Evolutionary conservation across 805 yeast species (phyloP).

Genomic region (Candida nemodendra): DNA sequence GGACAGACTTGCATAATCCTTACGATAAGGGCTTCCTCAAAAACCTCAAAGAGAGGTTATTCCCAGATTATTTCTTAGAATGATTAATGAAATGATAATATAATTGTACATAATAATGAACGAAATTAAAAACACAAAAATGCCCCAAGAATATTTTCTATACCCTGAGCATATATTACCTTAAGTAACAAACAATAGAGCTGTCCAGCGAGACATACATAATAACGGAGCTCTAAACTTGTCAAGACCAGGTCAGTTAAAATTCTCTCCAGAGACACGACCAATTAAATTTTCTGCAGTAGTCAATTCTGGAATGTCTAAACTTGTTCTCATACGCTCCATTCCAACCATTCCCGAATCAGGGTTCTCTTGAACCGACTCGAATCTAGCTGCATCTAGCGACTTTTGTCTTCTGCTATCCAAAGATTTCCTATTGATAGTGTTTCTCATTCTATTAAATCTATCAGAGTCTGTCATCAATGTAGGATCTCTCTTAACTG

Average conservation of each 20-base stretch:
- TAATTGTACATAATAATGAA: constrained; percentile 7
- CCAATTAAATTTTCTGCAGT: constrained; percentile 35
- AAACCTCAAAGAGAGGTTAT: constrained; percentile 38
- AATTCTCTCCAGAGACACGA: constrained; percentile 19
- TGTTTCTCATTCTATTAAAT: constrained; percentile 15
- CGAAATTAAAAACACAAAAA: no score
- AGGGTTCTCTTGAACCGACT: constrained; percentile 17
- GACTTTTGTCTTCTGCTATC: constrained; percentile 23
- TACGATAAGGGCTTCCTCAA: constrained; percentile 49
- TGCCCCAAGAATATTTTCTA: no score
- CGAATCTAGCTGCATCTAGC: constrained; percentile 25
- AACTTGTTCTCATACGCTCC: constrained; percentile 35
- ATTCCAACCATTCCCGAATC: constrained; percentile 23
- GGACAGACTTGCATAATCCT: constrained; percentile 39
- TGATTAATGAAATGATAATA: constrained; percentile 1
- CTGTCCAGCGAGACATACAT: no score
- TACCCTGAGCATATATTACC: no score
- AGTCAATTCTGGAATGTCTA: constrained; percentile 38
- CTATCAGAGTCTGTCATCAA: constrained; percentile 24
- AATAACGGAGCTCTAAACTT: no score
- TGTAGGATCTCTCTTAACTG: constrained; percentile 24
- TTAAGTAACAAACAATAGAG: no score
- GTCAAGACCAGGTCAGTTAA: no score
- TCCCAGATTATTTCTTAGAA: constrained; percentile 17
- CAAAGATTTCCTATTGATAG: constrained; percentile 19